Base-by-base conservation (phyloP, 352 stramenopile species). In the Pythium aristosporum region DNA sequence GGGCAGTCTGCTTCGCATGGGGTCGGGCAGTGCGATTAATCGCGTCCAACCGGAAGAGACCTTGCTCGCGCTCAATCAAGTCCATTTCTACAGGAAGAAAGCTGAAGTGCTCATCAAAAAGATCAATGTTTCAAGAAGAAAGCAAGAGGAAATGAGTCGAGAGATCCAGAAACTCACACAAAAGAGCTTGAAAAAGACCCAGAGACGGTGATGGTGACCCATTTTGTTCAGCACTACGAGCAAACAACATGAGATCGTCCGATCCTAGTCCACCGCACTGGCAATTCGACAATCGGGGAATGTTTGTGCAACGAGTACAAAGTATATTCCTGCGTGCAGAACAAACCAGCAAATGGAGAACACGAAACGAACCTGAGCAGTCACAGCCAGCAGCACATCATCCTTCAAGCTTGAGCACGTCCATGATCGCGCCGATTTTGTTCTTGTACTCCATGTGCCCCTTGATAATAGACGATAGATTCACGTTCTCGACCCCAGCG, bases 361-460 rank as follows among this genome's bases (percentile, higher is more conserved):
- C 5, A n/a, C 6, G 39, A 20, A 41, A 51, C 53, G 53, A 60
- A 49, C 39, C 53, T 50, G 53, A 28, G 25, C 25, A 28, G 25
- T 28, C 25, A 2, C 25, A 4, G 2, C 2, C 23, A 1, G 0
- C 10, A 6, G 23, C 13, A 0, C 18, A 21, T 74, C 66, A 93
- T 15, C 57, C 67, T 62, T 95, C 85, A 16, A 95, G 69, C 56
- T 89, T 68, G 15, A 95, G 67, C 39, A 85, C 7, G 67, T 95
- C 84, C 69, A 94, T 73, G 60, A 95, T 92, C 34, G 75, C 76
- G 43, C 80, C 82, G 61, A 96, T 91, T 63, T 94, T 93, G 74
- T 85, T 89, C 72, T 94, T 92, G 73, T 96, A 96, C 58, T 96
- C 85, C 56, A 94, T 67, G 62, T 96, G 88, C 12, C 84, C 86